Conservation (phyloP, 192 early-diverging fungal genomes). For the Coemansia sp. region DNA sequence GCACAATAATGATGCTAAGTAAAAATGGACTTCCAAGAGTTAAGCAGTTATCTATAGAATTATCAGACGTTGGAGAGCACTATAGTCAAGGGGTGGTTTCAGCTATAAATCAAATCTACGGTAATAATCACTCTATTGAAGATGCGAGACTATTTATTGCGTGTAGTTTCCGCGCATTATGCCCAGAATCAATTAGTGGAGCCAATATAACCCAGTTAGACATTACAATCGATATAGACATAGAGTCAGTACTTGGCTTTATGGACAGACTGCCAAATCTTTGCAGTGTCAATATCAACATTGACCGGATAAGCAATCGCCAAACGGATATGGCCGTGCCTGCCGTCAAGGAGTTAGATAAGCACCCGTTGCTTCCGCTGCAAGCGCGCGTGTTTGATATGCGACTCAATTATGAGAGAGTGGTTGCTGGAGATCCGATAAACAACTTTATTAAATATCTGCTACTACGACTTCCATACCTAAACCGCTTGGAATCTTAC, state of each 20-base stretch:
- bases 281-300: background rate
- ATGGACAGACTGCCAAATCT: background rate
- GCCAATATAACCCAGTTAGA: background rate
- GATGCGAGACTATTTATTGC: background rate
- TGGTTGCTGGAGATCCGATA: background rate
- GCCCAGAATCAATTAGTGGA: background rate
- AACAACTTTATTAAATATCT: background rate
- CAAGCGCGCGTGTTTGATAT: background rate
- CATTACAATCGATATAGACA: background rate
- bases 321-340: background rate
- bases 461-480: background rate
- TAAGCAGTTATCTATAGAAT: background rate
- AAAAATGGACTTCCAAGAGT: background rate
- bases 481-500: background rate
- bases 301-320: background rate
- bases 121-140: background rate
- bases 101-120: background rate
- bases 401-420: background rate
- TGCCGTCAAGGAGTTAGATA: background rate
- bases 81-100: background rate
- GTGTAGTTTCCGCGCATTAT: background rate
- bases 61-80: background rate
- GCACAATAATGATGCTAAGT: background rate
- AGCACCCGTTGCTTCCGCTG: background rate
- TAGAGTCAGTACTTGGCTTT: background rate